These are phyloP conservation scores for Salix koriyanagi DNA, from an alignment of 345 rosid species.

Conservation along the genomic window DNA sequence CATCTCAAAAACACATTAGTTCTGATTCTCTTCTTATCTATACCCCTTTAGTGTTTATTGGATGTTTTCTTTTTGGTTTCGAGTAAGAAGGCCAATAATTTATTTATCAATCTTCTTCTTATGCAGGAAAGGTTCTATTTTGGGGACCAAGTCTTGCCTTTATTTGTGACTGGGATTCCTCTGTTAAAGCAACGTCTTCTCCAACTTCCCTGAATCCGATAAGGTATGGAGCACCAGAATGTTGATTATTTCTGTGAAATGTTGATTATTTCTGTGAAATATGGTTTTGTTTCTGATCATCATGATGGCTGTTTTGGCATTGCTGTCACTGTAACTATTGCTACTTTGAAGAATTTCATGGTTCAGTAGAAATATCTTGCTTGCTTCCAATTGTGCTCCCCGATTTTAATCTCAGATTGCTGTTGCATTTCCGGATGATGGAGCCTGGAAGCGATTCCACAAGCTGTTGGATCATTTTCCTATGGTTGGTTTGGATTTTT, in stretches of 20 bases:
- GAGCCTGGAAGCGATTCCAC: slow-evolving; percentile 99
- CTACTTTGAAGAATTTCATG: background rate
- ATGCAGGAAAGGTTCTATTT: slow-evolving; percentile 94
- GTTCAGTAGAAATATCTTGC: background rate
- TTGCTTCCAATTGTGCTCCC: background rate
- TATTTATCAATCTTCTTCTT: background rate
- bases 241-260: background rate
- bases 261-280: background rate
- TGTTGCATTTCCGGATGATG: slow-evolving; percentile 98
- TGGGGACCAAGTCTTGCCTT: slow-evolving; percentile 91
- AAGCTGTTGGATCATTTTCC: slow-evolving; percentile 81
- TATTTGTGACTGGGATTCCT: slow-evolving; percentile 96
- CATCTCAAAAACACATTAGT: background rate
- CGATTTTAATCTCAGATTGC: slow-evolving; percentile 45
- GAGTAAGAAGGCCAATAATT: background rate
- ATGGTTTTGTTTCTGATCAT: slow-evolving; percentile 5
- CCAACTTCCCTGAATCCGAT: slow-evolving; percentile 65
- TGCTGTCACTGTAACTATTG: background rate
- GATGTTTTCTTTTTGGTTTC: background rate
- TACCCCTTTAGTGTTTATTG: background rate
- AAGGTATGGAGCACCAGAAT: slow-evolving; percentile 37
- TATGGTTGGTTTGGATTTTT: slow-evolving; percentile 42
- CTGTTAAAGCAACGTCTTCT: slow-evolving; percentile 78
- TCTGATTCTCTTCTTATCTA: background rate
- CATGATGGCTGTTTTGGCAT: background rate